A percentile compares a stretch with the other conserved stretches of the same genome.
phyloP scores from a whole-genome alignment of 148 eudicot genomes.

The Chenopodium suecicum region DNA sequence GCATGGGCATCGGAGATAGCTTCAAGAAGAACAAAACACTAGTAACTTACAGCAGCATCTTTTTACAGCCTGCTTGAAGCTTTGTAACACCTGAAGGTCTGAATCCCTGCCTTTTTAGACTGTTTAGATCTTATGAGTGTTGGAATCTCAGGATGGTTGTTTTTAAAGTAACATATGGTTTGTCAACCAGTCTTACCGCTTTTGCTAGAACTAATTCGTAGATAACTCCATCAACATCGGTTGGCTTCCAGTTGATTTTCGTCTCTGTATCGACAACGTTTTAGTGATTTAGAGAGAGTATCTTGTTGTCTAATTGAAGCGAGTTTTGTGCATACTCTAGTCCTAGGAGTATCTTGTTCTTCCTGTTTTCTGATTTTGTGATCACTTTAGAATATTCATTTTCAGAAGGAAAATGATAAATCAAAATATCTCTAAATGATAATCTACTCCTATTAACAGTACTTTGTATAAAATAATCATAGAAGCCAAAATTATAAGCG shows the following conservation, averaged over 20 bases:
- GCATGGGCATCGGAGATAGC: slow-evolving; percentile 89
- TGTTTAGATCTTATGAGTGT: background rate
- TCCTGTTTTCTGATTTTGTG: too few species aligned
- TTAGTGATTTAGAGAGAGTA: background rate
- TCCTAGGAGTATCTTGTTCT: too few species aligned
- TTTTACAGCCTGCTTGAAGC: background rate
- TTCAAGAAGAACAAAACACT: slow-evolving; percentile 38
- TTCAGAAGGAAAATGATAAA: too few species aligned
- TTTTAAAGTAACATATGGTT: too few species aligned
- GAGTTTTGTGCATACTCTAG: background rate
- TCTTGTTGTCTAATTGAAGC: background rate
- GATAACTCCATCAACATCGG: background rate
- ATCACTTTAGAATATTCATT: too few species aligned
- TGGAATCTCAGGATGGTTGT: background rate
- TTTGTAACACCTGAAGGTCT: background rate
- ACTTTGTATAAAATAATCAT: too few species aligned
- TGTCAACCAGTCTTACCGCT: background rate
- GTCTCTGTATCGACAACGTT: too few species aligned
- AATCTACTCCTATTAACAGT: too few species aligned
- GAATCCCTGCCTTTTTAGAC: background rate
- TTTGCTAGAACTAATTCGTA: background rate
- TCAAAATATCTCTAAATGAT: background rate
- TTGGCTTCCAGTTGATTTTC: background rate
- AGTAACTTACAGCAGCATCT: background rate
- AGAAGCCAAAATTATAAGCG: too few species aligned